Conservation (phyloP, 2,329 filamentous ascomycete genomes). For the Fulvia fulva region DNA sequence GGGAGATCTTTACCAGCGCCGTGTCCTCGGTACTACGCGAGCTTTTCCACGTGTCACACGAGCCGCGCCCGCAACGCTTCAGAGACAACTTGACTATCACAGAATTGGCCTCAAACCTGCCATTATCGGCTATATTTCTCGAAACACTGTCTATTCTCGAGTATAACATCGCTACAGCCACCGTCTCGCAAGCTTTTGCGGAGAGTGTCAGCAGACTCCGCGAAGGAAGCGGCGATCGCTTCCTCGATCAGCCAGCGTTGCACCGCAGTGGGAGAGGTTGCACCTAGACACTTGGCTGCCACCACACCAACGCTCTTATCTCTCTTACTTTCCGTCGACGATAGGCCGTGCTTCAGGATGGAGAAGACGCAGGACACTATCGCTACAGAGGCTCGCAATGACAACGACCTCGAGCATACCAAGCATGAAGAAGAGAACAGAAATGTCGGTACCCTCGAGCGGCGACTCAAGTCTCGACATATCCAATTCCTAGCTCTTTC, state of each 20-base stretch:
- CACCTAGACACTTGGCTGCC: background rate
- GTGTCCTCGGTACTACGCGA: no score
- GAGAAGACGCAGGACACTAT: background rate
- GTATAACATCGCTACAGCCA: background rate
- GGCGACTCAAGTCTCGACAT: slow-evolving; percentile 57
- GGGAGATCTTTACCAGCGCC: no score
- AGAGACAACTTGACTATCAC: no score
- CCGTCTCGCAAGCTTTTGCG: no score
- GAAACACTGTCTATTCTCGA: background rate
- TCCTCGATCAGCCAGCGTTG: background rate
- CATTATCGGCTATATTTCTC: no score
- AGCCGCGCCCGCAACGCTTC: no score
- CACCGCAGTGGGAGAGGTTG: background rate
- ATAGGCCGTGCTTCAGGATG: no score
- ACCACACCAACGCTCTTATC: background rate
- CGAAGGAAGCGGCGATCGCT: no score
- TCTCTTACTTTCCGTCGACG: no score
- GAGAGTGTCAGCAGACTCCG: no score
- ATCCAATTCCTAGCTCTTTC: slow-evolving; percentile 59
- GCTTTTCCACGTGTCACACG: no score
- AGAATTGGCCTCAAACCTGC: no score
- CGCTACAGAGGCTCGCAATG: background rate
- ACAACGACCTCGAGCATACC: slow-evolving; percentile 2
- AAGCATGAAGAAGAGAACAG: slow-evolving; percentile 4
- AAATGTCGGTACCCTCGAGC: slow-evolving; percentile 30